A percentile compares a stretch with the other conserved stretches of the same genome.
phyloP scores from a whole-genome alignment of 768 basidiomycete species.

The Baorangia bicolor region DNA sequence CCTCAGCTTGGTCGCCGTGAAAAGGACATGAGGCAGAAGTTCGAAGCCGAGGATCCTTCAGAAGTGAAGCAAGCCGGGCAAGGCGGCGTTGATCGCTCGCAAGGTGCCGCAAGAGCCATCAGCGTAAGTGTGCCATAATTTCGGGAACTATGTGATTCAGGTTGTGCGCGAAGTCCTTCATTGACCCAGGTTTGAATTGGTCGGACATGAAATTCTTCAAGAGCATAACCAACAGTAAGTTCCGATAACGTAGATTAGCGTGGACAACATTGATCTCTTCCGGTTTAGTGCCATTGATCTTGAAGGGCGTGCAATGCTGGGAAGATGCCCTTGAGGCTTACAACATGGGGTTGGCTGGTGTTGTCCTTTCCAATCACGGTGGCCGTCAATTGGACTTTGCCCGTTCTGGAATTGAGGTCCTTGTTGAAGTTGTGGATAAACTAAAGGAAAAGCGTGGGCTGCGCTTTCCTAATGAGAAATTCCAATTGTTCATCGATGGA shows the following conservation, averaged over 20 bases:
- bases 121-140: conserved; percentile 49
- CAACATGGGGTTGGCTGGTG: conserved; percentile 67
- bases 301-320: conserved; percentile 90
- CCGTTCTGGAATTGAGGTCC: conserved; percentile 86
- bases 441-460: conserved; percentile 66
- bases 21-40: conserved; percentile 97
- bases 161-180: conserved; percentile 65
- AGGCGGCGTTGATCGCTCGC: conserved; percentile 69
- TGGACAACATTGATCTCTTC: conserved; percentile 1
- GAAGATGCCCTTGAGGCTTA: conserved; percentile 89
- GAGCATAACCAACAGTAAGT: conserved; percentile 64
- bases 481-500: conserved; percentile 92
- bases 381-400: conserved; percentile 78
- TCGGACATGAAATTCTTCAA: conserved; percentile 64
- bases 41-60: conserved; percentile 66
- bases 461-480: conserved; percentile 71
- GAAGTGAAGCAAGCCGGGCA: conserved; percentile 44
- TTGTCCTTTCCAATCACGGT: conserved; percentile 88
- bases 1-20: conserved; percentile 93
- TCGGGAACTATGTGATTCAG: neutral
- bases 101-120: conserved; percentile 94
- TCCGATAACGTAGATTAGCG: conserved; percentile 4
- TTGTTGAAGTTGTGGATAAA: conserved; percentile 78
- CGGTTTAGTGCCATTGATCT: conserved; percentile 74
- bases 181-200: conserved; percentile 90